phyloP scores from a whole-genome alignment of 192 early-diverging fungal genomes.

The Coemansia furcata region DNA sequence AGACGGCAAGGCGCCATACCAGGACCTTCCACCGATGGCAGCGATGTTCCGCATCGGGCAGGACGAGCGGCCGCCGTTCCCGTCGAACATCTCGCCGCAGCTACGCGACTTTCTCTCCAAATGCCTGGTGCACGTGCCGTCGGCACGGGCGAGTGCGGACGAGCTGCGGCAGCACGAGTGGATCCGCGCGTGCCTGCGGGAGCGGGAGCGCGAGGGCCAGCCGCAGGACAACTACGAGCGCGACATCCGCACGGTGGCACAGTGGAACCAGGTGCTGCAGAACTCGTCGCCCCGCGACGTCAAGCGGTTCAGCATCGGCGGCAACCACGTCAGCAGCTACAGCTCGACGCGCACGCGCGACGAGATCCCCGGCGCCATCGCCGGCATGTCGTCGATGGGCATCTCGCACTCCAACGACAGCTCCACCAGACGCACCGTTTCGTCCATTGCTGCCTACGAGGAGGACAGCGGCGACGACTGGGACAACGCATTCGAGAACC shows the following conservation, averaged over 20 bases:
- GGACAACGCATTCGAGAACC: conserved; percentile 54
- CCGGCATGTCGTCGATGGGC: conserved; percentile 50
- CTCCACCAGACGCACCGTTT: conserved; percentile 45
- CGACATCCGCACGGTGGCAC: conserved; percentile 47
- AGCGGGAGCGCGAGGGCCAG: conserved; percentile 38
- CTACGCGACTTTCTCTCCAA: conserved; percentile 72
- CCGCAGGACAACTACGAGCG: conserved; percentile 38
- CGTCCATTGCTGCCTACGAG: conserved; percentile 52
- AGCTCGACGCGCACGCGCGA: conserved; percentile 40
- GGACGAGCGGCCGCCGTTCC: conserved; percentile 73
- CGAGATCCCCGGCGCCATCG: conserved; percentile 44
- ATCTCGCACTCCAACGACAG: conserved; percentile 45
- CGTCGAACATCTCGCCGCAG: conserved; percentile 55
- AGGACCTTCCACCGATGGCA: conserved; percentile 66
- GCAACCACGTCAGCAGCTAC: conserved; percentile 41
- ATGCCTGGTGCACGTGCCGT: conserved; percentile 79
- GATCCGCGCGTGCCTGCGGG: conserved; percentile 40
- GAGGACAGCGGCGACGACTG: conserved; percentile 54
- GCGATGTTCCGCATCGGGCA: conserved; percentile 71
- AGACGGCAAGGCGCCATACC: conserved; percentile 69
- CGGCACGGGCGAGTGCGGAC: conserved; percentile 62
- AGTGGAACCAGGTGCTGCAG: conserved; percentile 51
- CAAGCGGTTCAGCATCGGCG: conserved; percentile 40
- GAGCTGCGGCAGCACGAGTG: conserved; percentile 62
- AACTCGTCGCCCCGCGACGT: conserved; percentile 54